Evolutionary conservation across 331 rosid species (phyloP), one percentile per base, ranked within the genome.

Genomic region (Quercus lobata): DNA sequence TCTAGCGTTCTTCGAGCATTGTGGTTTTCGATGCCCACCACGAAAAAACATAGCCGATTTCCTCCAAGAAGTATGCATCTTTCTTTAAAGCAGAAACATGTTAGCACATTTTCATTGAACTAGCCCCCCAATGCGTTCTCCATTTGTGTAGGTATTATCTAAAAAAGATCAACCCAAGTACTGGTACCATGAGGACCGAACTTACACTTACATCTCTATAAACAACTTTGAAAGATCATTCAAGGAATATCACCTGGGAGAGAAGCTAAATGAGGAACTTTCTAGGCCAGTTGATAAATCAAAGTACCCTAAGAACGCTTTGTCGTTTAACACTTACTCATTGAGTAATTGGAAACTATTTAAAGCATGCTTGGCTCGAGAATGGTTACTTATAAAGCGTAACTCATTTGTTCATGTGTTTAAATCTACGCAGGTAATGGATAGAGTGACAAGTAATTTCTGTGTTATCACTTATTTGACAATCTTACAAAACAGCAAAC

Each of bases 341-440:
- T 10, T 71, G 22, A 25, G 37, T 29, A 84, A 84, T 35, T 84
- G 88, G 88, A 86, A 87, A 71, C 71, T 87, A 69, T 65, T 82
- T 16, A 84, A 82, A 80, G 84, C 88, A 71, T 87, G 88, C n/a
- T 76, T 87, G 25, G 75, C 86, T 27, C 82, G 82, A 70, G 90
- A 87, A 74, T 84, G 86, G 88, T 24, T 87, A 7, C 90, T 82
- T 11, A 77, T 87, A 83, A 87, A 87, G 80, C 88, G 90, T 5
- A 82, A 44, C 57, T 27, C 88, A 11, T 87, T 87, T 53, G 81
- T 84, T 56, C 83, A 82, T 49, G 81, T 79, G 57, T 84, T 87
- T 82, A 87, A 82, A 74, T 82, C 84, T 56, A 11, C 81, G 73
- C 90, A 87, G 61, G 80, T 84, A 69, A 84, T 81, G 52, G 76